Evolutionary conservation across 1,284 basidiomycete species (phyloP).

Genomic region (Ganoderma lucidum): DNA sequence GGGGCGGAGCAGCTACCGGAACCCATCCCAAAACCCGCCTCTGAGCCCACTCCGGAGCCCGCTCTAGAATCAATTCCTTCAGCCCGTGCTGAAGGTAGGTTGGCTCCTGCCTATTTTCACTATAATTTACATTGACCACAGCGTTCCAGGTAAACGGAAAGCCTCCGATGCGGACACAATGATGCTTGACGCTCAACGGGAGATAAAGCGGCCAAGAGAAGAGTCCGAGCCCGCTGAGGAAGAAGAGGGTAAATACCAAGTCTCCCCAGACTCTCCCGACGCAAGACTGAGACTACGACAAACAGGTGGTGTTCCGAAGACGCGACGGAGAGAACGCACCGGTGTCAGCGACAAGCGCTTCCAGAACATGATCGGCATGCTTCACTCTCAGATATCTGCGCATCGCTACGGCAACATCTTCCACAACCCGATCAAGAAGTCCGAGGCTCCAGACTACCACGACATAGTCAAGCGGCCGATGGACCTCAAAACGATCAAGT

Average conservation of each 20-base stretch:
- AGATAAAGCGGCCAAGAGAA: conserved; percentile 71
- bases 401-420: conserved; percentile 91
- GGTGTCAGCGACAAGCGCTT: conserved; percentile 70
- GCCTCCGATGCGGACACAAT: conserved; percentile 59
- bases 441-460: conserved; percentile 90
- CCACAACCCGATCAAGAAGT: conserved; percentile 87
- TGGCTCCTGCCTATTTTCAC: background rate
- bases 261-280: background rate
- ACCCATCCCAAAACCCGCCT: background rate
- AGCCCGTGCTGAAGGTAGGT: conserved; percentile 27
- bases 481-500: conserved; percentile 91
- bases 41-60: background rate
- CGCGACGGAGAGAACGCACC: conserved; percentile 43
- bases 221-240: conserved; percentile 73
- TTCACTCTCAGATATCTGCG: conserved; percentile 83
- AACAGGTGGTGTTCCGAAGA: conserved; percentile 27
- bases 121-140: background rate
- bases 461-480: conserved; percentile 92
- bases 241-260: conserved; percentile 59
- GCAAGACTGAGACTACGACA: conserved; percentile 37
- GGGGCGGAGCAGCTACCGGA: background rate
- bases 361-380: conserved; percentile 80
- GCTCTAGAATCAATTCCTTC: background rate
- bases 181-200: conserved; percentile 57
- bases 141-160: conserved; percentile 63